A percentile compares a stretch with the other conserved stretches of the same genome.
phyloP scores from a whole-genome alignment of 129 eudicot genomes.

The Chrysanthemum seticuspe region DNA sequence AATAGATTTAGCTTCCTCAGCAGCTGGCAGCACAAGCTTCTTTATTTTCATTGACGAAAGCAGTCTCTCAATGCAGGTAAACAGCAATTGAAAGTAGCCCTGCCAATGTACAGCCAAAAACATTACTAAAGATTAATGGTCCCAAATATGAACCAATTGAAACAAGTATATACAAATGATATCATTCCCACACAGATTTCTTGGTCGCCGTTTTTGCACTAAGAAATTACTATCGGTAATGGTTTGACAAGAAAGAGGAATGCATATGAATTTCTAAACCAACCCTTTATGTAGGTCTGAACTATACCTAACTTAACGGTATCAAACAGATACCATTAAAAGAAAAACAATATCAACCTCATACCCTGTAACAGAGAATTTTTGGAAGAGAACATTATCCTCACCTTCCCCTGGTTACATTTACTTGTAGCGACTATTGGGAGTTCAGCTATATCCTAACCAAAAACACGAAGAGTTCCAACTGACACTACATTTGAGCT shows the following conservation, averaged over 20 bases:
- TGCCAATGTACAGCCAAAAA: conserved; percentile 27
- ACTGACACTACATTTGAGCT: conserved; percentile 86
- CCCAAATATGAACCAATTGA: too few species aligned
- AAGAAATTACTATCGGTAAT: too few species aligned
- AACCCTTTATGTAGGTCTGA: too few species aligned
- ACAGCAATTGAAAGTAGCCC: conserved; percentile 84
- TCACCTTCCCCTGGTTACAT: conserved; percentile 82
- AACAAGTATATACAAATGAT: too few species aligned
- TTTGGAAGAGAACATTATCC: background rate
- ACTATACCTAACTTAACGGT: background rate
- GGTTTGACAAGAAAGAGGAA: too few species aligned
- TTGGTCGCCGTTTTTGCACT: background rate
- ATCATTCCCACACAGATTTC: too few species aligned
- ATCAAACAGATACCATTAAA: background rate
- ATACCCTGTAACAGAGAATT: too few species aligned
- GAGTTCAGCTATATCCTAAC: conserved; percentile 83
- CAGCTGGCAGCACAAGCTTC: conserved; percentile 85
- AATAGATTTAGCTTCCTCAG: conserved; percentile 80
- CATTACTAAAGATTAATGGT: background rate
- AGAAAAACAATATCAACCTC: background rate
- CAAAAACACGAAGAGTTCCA: conserved; percentile 78
- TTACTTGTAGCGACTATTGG: conserved; percentile 88
- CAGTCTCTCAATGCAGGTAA: conserved; percentile 82
- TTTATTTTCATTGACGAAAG: conserved; percentile 62
- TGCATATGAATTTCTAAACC: too few species aligned